phyloP scores from a whole-genome alignment of 108 stramenopile species.

The Nitzschia palea region DNA sequence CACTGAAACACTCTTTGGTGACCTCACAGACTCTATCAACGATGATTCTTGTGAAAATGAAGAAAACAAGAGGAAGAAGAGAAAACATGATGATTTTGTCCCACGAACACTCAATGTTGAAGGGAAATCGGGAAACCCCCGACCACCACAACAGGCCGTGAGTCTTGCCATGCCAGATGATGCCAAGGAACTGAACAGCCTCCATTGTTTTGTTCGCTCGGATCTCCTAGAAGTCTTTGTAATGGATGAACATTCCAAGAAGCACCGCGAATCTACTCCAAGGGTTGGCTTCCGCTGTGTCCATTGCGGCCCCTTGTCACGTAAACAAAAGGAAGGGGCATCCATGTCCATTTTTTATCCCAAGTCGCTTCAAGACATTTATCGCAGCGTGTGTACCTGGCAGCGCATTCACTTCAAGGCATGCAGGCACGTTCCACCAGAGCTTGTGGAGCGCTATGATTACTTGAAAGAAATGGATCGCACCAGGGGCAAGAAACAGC shows the following conservation, averaged over 20 bases:
- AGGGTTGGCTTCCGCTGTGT: constrained; percentile 44
- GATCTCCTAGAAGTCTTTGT: constrained; percentile 47
- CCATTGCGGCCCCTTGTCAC: constrained; percentile 20
- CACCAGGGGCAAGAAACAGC: constrained; percentile 61
- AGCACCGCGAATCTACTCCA: not conserved
- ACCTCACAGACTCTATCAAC: not conserved
- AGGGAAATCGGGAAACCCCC: too few species aligned
- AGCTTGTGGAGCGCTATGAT: constrained; percentile 37
- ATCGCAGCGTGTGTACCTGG: constrained; percentile 44
- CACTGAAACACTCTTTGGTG: not conserved
- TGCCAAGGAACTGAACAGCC: constrained; percentile 32
- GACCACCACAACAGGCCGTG: too few species aligned
- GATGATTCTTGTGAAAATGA: constrained; percentile 3
- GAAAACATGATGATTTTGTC: not conserved
- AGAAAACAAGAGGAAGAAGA: constrained; percentile 12
- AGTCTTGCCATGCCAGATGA: constrained; percentile 35
- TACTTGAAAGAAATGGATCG: constrained; percentile 44
- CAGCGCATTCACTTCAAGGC: constrained; percentile 60
- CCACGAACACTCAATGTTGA: too few species aligned
- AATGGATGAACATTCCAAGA: constrained; percentile 1
- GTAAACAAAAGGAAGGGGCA: constrained; percentile 5
- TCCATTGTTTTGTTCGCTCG: constrained; percentile 45
- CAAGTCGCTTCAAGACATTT: constrained; percentile 42
- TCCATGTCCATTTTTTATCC: constrained; percentile 46
- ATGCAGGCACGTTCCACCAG: constrained; percentile 53